Percentiles rank a stretch among this genome's conserved stretches.
Conservation (phyloP, 768 basidiomycete species). For the Kondoa malvinella region DNA sequence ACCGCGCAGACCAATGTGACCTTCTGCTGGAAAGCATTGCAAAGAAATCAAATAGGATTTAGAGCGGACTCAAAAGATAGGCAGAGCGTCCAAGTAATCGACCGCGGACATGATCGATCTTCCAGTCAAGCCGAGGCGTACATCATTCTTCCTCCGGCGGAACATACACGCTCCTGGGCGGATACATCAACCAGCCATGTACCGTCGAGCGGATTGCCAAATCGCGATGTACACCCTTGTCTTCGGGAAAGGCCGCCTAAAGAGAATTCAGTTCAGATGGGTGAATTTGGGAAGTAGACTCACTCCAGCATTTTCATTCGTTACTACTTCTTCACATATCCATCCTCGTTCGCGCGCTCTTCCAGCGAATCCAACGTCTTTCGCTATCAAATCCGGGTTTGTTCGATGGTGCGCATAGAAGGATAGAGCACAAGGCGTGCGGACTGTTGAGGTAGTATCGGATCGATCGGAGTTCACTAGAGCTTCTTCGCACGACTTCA, state of each 20-base stretch:
- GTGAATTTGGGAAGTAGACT: not conserved
- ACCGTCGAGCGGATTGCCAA: slow-evolving; percentile 23
- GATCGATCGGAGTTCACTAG: slow-evolving; percentile 11
- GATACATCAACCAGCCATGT: slow-evolving; percentile 24
- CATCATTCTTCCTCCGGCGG: too few species aligned
- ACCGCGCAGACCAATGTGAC: too few species aligned
- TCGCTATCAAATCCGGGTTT: slow-evolving; percentile 14
- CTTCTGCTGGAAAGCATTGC: too few species aligned
- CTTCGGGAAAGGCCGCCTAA: slow-evolving; percentile 28
- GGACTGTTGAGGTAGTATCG: slow-evolving; percentile 7
- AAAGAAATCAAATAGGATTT: not conserved
- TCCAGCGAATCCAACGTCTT: slow-evolving; percentile 20
- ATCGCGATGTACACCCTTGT: slow-evolving; percentile 18
- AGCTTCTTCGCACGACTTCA: slow-evolving; percentile 49
- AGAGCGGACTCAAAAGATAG: not conserved
- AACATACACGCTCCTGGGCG: not conserved
- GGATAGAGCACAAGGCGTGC: slow-evolving; percentile 12
- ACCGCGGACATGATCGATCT: not conserved
- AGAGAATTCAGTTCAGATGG: not conserved
- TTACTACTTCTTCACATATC: slow-evolving; percentile 21
- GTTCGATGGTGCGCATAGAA: slow-evolving; percentile 27
- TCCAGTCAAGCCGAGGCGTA: too few species aligned
- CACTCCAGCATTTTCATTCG: slow-evolving; percentile 24
- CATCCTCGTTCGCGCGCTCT: slow-evolving; percentile 22
- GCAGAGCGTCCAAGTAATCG: not conserved